Conservation (phyloP, 768 basidiomycete genomes). For the Lentinus brumalis region DNA sequence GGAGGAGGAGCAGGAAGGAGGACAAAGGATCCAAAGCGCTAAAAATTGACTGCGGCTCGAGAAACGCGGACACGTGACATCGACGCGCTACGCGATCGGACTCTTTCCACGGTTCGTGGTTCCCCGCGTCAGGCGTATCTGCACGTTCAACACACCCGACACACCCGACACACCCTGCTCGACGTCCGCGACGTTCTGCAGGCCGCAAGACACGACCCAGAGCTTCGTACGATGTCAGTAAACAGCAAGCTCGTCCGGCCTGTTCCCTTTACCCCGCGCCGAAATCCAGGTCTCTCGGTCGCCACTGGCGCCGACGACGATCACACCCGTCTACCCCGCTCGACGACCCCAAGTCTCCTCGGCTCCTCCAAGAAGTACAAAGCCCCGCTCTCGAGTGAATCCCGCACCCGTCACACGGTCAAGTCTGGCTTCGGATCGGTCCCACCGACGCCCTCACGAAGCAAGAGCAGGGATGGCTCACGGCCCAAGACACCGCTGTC, state of each 20-base stretch:
- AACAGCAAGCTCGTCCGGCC: conserved; percentile 40
- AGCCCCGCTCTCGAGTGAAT: conserved; percentile 55
- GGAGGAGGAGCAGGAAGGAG: not conserved
- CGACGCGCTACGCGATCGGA: conserved; percentile 15
- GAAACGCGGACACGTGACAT: conserved; percentile 15
- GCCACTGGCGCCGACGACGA: conserved; percentile 34
- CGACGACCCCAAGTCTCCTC: conserved; percentile 40
- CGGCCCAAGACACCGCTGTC: conserved; percentile 39
- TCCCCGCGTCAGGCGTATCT: too few relatives aligned
- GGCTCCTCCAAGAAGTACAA: conserved; percentile 68
- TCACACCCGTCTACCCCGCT: conserved; percentile 34
- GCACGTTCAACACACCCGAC: too few relatives aligned
- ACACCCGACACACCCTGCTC: too few relatives aligned
- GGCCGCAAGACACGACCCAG: conserved; percentile 1
- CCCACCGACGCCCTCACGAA: conserved; percentile 50
- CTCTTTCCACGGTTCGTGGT: conserved; percentile 17
- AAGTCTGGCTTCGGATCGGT: conserved; percentile 43
- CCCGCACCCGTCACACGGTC: conserved; percentile 25
- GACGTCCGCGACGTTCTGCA: not conserved
- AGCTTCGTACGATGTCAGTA: conserved; percentile 15
- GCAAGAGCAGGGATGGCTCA: conserved; percentile 38
- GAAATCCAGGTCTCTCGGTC: conserved; percentile 40
- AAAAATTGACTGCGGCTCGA: not conserved
- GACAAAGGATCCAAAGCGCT: not conserved
- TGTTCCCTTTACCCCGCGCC: conserved; percentile 57